These are phyloP conservation scores for Athelia sp. DNA, from an alignment of 1,284 basidiomycete genomes.

Conservation along the genomic window DNA sequence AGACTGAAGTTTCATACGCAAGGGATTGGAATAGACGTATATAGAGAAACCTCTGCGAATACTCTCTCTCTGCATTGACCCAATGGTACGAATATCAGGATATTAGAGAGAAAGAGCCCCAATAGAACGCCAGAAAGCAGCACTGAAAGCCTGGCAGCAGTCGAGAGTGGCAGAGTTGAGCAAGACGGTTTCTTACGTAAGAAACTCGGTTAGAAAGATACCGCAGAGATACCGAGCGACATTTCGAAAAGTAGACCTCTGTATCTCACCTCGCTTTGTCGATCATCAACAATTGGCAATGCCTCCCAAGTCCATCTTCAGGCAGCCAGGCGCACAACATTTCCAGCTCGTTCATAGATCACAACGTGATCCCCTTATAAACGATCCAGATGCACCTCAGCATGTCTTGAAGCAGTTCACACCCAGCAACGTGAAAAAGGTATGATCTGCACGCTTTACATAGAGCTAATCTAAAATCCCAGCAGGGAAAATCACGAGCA, in stretches of 20 bases:
- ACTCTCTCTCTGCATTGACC: slow-evolving; percentile 67
- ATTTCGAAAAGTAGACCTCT: too few relatives aligned
- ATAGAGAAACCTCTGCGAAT: slow-evolving; percentile 76
- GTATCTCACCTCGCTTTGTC: too few relatives aligned
- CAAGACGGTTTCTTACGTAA: not conserved
- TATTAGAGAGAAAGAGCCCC: slow-evolving; percentile 1
- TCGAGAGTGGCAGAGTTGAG: not conserved
- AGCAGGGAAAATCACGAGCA: slow-evolving; percentile 70
- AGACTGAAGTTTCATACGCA: slow-evolving; percentile 25
- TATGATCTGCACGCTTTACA: slow-evolving; percentile 17
- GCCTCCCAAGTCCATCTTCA: slow-evolving; percentile 82
- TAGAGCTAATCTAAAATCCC: slow-evolving; percentile 10
- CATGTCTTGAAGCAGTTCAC: slow-evolving; percentile 86
- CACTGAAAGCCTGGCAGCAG: too few relatives aligned
- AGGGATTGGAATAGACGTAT: slow-evolving; percentile 53
- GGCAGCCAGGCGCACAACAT: slow-evolving; percentile 84
- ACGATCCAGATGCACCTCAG: slow-evolving; percentile 86
- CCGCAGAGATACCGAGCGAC: too few relatives aligned
- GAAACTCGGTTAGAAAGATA: not conserved
- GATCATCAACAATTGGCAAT: slow-evolving; percentile 26
- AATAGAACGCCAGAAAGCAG: not conserved
- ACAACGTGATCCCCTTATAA: slow-evolving; percentile 91
- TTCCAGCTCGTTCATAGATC: slow-evolving; percentile 98
- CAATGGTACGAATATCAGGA: not conserved
- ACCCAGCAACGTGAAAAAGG: slow-evolving; percentile 69